phyloP scores from a whole-genome alignment of 148 eudicot species.

The Drosera capensis region DNA sequence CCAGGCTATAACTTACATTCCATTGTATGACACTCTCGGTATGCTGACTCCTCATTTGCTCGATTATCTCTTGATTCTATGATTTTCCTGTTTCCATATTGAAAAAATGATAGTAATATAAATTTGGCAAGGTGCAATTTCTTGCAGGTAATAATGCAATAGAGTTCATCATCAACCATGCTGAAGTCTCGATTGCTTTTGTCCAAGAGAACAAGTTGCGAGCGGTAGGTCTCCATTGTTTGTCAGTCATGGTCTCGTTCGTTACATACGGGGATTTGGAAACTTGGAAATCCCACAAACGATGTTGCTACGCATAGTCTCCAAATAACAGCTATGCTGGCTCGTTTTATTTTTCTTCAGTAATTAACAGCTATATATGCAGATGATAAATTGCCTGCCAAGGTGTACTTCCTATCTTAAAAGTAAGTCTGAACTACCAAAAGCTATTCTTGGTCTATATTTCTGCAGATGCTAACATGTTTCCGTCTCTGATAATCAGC shows the following conservation, averaged over 20 bases:
- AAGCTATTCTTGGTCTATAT: too few relatives aligned
- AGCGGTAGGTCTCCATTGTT: slow-evolving; percentile 27
- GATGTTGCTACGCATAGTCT: too few relatives aligned
- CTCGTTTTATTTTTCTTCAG: not conserved
- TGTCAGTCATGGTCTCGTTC: not conserved
- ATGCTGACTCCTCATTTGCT: slow-evolving; percentile 10
- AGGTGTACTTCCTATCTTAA: slow-evolving; percentile 41
- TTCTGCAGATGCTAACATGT: too few relatives aligned
- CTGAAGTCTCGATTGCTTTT: slow-evolving; percentile 74
- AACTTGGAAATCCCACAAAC: not conserved
- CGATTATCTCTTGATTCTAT: not conserved
- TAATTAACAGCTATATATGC: too few relatives aligned
- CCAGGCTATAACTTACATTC: slow-evolving; percentile 71
- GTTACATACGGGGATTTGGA: not conserved
- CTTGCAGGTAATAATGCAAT: slow-evolving; percentile 82
- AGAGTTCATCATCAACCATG: slow-evolving; percentile 92
- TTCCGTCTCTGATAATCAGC: slow-evolving; percentile 27
- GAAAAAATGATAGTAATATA: not conserved
- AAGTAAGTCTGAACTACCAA: too few relatives aligned
- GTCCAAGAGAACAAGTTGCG: slow-evolving; percentile 75
- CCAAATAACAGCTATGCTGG: too few relatives aligned
- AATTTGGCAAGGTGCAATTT: not conserved
- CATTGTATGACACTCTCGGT: slow-evolving; percentile 91
- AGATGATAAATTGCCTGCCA: slow-evolving; percentile 66
- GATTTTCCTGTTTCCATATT: not conserved